Evolutionary conservation across 441 rosid genomes (phyloP).

Genomic region (California macrophylla): DNA sequence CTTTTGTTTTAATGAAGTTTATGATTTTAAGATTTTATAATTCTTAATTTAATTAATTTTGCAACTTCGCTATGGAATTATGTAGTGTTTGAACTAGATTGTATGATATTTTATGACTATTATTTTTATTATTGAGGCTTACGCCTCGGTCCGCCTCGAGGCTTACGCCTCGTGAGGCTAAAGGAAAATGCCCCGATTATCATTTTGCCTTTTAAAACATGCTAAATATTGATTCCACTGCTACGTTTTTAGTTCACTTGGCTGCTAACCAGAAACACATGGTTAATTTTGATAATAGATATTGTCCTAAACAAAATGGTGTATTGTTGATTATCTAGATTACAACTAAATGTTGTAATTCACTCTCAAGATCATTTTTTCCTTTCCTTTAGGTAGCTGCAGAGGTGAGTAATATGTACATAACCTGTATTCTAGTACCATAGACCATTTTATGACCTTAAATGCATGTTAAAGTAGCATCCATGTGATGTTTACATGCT

Average conservation of each 20-base stretch:
- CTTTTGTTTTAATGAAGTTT: too few relatives aligned
- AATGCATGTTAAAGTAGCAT: background rate
- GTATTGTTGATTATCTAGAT: background rate
- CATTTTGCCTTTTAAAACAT: too few relatives aligned
- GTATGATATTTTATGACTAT: too few relatives aligned
- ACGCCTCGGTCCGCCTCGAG: too few relatives aligned
- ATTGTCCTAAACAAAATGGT: background rate
- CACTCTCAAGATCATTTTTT: background rate
- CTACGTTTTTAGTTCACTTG: background rate
- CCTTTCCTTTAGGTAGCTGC: background rate
- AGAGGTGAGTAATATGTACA: background rate
- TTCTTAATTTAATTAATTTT: too few relatives aligned
- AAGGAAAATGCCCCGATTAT: too few relatives aligned
- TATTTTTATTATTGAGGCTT: too few relatives aligned
- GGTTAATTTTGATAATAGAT: background rate
- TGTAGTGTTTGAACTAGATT: too few relatives aligned
- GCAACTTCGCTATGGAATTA: too few relatives aligned
- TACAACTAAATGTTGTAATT: background rate
- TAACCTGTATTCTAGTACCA: background rate
- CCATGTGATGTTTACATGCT: background rate
- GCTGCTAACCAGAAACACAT: background rate
- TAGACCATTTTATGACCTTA: background rate
- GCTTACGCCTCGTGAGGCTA: too few relatives aligned
- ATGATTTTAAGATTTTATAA: too few relatives aligned
- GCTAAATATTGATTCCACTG: background rate